phyloP scores from a whole-genome alignment of 2,329 filamentous ascomycete genomes.

The Graphiopsis chlorocephala region DNA sequence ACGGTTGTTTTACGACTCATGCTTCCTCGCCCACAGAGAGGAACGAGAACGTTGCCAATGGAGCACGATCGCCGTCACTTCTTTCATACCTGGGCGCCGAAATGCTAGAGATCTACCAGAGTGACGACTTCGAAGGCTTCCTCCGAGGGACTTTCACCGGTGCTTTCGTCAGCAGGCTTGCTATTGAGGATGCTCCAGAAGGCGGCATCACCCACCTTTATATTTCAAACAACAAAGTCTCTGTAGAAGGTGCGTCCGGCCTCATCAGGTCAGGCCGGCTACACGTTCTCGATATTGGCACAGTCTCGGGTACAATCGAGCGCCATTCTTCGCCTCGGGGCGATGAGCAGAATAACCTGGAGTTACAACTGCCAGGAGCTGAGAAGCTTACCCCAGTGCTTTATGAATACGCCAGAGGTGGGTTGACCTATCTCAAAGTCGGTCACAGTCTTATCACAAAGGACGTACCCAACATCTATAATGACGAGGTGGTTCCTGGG shows the following conservation, averaged over 20 bases:
- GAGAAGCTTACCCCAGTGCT: slow-evolving; percentile 56
- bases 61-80: slow-evolving; percentile 27
- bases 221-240: slow-evolving; percentile 55
- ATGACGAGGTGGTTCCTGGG: slow-evolving; percentile 25
- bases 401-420: slow-evolving; percentile 39
- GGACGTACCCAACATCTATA: slow-evolving; percentile 23
- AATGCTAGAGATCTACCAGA: slow-evolving; percentile 40
- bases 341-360: slow-evolving; percentile 17
- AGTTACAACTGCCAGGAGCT: slow-evolving; percentile 44
- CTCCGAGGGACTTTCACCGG: slow-evolving; percentile 49
- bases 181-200: slow-evolving; percentile 55
- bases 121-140: slow-evolving; percentile 52
- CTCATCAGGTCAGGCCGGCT: slow-evolving; percentile 52
- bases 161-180: slow-evolving; percentile 51
- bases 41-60: neutral
- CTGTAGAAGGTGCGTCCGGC: slow-evolving; percentile 54
- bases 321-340: slow-evolving; percentile 28
- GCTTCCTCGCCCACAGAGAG: neutral
- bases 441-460: slow-evolving; percentile 54
- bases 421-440: slow-evolving; percentile 53
- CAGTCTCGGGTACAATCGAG: slow-evolving; percentile 38
- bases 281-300: slow-evolving; percentile 56
- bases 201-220: slow-evolving; percentile 60
- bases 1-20: slow-evolving; percentile 45
- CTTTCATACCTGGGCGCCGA: slow-evolving; percentile 39